Percentiles rank a stretch among this genome's conserved stretches.
Evolutionary conservation across 306 rosid species (phyloP).

Genomic region (Albizia julibrissin): DNA sequence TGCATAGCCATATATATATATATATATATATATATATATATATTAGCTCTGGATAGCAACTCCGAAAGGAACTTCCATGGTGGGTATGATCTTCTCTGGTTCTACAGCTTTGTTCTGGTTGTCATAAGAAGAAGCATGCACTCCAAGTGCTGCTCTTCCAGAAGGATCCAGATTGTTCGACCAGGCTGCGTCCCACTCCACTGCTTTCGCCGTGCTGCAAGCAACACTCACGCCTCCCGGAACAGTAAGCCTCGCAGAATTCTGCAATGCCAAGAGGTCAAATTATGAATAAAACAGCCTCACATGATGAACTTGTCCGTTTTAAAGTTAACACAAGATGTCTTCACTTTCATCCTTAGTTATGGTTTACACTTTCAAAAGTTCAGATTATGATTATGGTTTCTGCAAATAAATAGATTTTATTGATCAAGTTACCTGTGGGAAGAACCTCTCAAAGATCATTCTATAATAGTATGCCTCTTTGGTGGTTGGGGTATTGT

Average conservation of each 20-base stretch:
- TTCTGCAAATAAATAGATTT: neutral
- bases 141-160: constrained; percentile 92
- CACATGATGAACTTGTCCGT: neutral
- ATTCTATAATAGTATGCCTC: constrained; percentile 94
- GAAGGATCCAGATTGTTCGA: constrained; percentile 87
- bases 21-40: neutral
- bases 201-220: constrained; percentile 92
- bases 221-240: constrained; percentile 97
- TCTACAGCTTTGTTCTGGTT: constrained; percentile 34
- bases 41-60: constrained; percentile 65
- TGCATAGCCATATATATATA: neutral
- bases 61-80: constrained; percentile 52
- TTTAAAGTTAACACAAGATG: neutral
- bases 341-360: neutral
- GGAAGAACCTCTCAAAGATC: constrained; percentile 95
- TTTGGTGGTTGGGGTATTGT: constrained; percentile 84
- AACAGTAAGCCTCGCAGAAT: constrained; percentile 81
- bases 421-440: constrained; percentile 60
- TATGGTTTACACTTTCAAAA: neutral
- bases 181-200: constrained; percentile 96
- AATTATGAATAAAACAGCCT: neutral
- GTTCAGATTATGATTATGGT: neutral
- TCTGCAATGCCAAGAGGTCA: constrained; percentile 48
- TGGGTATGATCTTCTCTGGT: constrained; percentile 57
- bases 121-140: constrained; percentile 75